Evolutionary conservation across 2,329 filamentous ascomycete species (phyloP).

Genomic region (Beauveria sp.): DNA sequence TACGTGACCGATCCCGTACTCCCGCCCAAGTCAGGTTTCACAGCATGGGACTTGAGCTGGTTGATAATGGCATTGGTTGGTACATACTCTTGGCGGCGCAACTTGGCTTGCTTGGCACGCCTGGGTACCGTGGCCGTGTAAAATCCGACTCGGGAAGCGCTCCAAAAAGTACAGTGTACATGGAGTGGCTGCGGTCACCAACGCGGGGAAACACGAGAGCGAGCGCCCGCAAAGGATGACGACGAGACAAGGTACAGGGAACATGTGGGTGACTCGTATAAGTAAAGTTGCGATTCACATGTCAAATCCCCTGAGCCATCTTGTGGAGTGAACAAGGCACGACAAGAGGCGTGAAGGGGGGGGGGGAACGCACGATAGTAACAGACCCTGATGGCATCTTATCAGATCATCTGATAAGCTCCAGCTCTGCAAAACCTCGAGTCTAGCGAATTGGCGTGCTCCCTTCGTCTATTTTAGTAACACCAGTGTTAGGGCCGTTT

Average conservation of each 20-base stretch:
- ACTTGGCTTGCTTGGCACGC: background rate
- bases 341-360: background rate
- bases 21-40: background rate
- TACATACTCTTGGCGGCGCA: too few relatives aligned
- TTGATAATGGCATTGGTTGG: too few relatives aligned
- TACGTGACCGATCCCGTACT: too few relatives aligned
- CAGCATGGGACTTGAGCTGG: background rate
- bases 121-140: slow-evolving; percentile 6
- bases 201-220: background rate
- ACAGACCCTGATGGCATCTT: background rate
- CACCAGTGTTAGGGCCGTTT: background rate
- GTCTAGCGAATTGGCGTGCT: background rate
- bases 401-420: slow-evolving; percentile 13
- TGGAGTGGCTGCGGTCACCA: background rate
- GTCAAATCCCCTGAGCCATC: background rate
- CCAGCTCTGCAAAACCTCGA: background rate
- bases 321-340: too few relatives aligned
- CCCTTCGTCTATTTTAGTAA: background rate
- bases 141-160: background rate
- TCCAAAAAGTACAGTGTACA: background rate
- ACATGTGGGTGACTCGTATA: background rate
- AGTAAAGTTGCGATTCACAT: background rate
- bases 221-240: background rate
- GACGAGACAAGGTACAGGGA: background rate
- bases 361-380: background rate